phyloP scores from a whole-genome alignment of 352 stramenopile species.

The Aphanomyces invadans region DNA sequence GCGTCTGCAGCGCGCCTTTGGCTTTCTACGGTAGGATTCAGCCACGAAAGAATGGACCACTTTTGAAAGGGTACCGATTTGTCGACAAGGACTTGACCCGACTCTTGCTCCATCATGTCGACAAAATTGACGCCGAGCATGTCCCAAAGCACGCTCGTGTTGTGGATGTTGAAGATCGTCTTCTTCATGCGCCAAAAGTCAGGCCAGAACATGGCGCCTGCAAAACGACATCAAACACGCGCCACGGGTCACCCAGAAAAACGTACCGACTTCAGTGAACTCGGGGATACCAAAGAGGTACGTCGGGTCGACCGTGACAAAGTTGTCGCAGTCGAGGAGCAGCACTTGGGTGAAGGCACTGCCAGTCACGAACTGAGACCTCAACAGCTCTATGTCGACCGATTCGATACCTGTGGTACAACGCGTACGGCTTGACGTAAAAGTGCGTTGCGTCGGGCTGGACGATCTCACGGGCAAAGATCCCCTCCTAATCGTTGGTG shows the following conservation, averaged over 20 bases:
- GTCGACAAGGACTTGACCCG: slow-evolving; percentile 48
- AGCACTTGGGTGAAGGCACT: slow-evolving; percentile 33
- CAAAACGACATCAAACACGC: neutral
- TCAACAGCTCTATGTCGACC: too few species aligned
- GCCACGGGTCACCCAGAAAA: too few species aligned
- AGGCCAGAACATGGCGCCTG: slow-evolving; percentile 46
- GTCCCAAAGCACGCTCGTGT: slow-evolving; percentile 41
- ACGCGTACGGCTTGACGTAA: slow-evolving; percentile 42
- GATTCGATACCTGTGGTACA: slow-evolving; percentile 32
- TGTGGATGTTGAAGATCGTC: slow-evolving; percentile 56
- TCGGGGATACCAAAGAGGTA: slow-evolving; percentile 39
- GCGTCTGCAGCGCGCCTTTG: slow-evolving; percentile 27
- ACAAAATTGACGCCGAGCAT: slow-evolving; percentile 38
- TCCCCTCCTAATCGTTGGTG: neutral
- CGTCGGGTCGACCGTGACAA: slow-evolving; percentile 39
- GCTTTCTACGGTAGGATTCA: slow-evolving; percentile 26
- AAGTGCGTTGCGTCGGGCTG: slow-evolving; percentile 35
- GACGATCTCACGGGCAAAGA: slow-evolving; percentile 26
- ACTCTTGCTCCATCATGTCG: slow-evolving; percentile 68
- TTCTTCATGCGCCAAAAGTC: slow-evolving; percentile 48
- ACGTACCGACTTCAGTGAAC: slow-evolving; percentile 29
- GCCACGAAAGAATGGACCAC: too few species aligned
- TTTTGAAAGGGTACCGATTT: slow-evolving; percentile 26
- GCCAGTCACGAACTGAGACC: too few species aligned
- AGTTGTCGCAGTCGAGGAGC: slow-evolving; percentile 51